Evolutionary conservation across 208 protist species (phyloP).

Genomic region (Trypanosoma theileri): DNA sequence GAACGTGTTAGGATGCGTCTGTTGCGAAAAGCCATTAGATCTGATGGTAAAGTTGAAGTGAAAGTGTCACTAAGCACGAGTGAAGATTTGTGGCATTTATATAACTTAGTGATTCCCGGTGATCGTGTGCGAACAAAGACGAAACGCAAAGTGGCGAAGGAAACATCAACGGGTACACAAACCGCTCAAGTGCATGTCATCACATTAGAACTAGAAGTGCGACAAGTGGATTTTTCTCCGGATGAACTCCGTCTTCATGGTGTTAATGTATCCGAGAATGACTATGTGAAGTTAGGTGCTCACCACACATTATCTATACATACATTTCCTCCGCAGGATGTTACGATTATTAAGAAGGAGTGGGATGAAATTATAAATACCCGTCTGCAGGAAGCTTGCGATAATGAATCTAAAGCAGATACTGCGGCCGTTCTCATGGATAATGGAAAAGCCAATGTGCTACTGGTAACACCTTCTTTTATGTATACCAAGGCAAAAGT

Average conservation of each 20-base stretch:
- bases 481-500: conserved; percentile 91
- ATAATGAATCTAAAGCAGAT: conserved; percentile 74
- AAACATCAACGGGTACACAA: conserved; percentile 48
- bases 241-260: conserved; percentile 87
- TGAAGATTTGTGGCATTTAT: conserved; percentile 97
- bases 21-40: conserved; percentile 39
- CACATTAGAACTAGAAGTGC: conserved; percentile 54
- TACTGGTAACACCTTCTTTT: conserved; percentile 92
- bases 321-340: conserved; percentile 81
- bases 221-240: conserved; percentile 64
- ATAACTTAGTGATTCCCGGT: conserved; percentile 94
- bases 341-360: conserved; percentile 89
- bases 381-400: conserved; percentile 73
- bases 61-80: conserved; percentile 77
- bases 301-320: conserved; percentile 94
- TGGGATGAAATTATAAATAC: conserved; percentile 84
- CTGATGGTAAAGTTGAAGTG: conserved; percentile 87
- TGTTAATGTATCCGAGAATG: conserved; percentile 83
- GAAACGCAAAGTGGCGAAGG: conserved; percentile 68
- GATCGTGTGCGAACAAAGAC: conserved; percentile 78
- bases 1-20: conserved; percentile 51
- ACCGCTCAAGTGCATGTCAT: conserved; percentile 63
- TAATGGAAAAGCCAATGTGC: conserved; percentile 92
- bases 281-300: conserved; percentile 90
- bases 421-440: conserved; percentile 95